phyloP scores from a whole-genome alignment of 2,329 filamentous ascomycete species.

The Magnaporthiopsis incrustans region DNA sequence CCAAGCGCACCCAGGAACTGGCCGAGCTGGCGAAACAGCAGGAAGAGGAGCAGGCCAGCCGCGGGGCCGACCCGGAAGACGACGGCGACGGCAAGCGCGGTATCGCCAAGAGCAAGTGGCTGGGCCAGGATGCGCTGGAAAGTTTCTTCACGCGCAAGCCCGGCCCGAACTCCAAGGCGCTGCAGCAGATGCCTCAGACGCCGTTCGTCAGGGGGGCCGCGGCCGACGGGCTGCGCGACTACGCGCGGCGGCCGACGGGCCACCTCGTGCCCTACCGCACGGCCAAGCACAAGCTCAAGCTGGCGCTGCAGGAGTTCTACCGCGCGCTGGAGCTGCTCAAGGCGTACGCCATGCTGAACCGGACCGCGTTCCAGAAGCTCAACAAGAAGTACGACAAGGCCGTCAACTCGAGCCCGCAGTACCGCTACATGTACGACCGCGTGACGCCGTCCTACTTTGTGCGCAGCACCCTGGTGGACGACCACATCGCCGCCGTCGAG shows the following conservation, averaged over 20 bases:
- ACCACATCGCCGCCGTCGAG: constrained; percentile 72
- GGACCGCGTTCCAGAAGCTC: constrained; percentile 91
- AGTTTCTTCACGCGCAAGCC: constrained; percentile 39
- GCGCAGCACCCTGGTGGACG: constrained; percentile 75
- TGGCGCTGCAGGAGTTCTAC: constrained; percentile 89
- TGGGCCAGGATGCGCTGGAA: constrained; percentile 34
- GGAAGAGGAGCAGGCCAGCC: constrained; percentile 18
- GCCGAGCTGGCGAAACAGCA: constrained; percentile 28
- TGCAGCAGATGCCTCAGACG: constrained; percentile 46
- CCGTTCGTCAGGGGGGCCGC: constrained; percentile 29
- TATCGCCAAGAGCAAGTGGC: constrained; percentile 25
- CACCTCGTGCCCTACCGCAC: constrained; percentile 72
- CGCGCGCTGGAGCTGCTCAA: constrained; percentile 86
- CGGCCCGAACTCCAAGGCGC: constrained; percentile 52
- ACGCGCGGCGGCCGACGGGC: constrained; percentile 38
- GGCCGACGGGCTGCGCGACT: constrained; percentile 35
- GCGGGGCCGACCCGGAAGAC: constrained; percentile 15
- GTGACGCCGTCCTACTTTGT: constrained; percentile 90
- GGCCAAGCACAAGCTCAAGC: constrained; percentile 86
- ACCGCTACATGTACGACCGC: constrained; percentile 82
- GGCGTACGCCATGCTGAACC: constrained; percentile 81
- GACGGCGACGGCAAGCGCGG: not conserved
- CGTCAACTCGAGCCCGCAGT: constrained; percentile 65
- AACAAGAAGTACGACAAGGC: constrained; percentile 99
- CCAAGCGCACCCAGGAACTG: constrained; percentile 69